Evolutionary conservation across 2,329 filamentous ascomycete species (phyloP).

Genomic region (Metarhizium anisopliae): DNA sequence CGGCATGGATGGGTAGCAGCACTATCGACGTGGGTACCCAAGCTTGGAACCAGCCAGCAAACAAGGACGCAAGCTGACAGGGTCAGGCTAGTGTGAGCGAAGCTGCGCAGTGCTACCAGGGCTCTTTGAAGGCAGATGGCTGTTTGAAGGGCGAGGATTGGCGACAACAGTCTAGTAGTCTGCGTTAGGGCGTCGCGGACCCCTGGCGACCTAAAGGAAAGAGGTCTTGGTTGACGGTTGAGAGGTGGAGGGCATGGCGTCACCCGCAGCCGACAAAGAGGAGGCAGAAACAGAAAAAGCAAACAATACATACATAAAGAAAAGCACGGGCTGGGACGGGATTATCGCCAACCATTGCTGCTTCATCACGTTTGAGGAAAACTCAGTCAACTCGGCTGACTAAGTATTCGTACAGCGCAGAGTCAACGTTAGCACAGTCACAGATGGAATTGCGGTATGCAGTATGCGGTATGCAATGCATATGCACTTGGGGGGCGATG

Average conservation of each 20-base stretch:
- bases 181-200: not conserved
- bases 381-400: not conserved
- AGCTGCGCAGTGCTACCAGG: not conserved
- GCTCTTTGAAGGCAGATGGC: not conserved
- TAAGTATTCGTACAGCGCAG: not conserved
- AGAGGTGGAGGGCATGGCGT: not conserved
- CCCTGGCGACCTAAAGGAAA: not conserved
- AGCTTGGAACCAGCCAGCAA: not conserved
- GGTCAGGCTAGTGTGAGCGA: no score
- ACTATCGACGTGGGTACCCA: not conserved
- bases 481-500: not conserved
- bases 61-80: not conserved
- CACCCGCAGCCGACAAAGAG: not conserved
- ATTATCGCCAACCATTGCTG: not conserved
- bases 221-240: not conserved
- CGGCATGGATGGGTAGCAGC: not conserved
- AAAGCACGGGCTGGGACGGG: not conserved
- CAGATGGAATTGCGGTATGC: not conserved
- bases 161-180: not conserved
- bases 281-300: no score
- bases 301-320: no score
- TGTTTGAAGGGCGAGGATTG: not conserved
- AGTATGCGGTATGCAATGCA: not conserved
- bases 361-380: not conserved
- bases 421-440: not conserved